These are phyloP conservation scores for Arctium lappa DNA, from an alignment of 129 eudicot species.

Conservation along the genomic window DNA sequence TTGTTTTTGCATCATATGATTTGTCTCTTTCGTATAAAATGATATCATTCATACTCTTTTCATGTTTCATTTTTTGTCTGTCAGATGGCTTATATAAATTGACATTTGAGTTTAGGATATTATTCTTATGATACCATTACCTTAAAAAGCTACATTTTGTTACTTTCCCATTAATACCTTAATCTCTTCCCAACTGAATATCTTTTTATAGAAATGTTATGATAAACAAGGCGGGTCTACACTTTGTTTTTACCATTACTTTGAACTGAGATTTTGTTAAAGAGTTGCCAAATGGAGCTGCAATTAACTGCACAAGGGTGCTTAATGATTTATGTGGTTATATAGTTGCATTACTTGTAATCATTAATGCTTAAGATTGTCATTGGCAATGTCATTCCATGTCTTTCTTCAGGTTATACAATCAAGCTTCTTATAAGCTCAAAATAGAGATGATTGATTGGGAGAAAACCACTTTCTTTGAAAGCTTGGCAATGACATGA, in stretches of 20 bases:
- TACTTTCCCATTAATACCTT: background rate
- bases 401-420: background rate
- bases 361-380: background rate
- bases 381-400: background rate
- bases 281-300: constrained; percentile 5
- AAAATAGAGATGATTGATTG: background rate
- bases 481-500: background rate
- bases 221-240: background rate
- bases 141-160: background rate
- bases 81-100: background rate
- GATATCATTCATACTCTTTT: background rate
- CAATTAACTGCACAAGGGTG: background rate
- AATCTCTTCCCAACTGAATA: background rate
- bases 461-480: background rate
- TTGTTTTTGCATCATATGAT: background rate
- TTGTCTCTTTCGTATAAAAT: background rate
- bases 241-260: background rate
- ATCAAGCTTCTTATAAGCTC: background rate
- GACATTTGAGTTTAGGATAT: background rate
- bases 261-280: constrained; percentile 14
- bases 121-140: background rate
- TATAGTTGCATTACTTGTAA: background rate
- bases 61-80: background rate
- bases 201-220: background rate
- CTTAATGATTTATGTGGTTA: background rate